A percentile compares a stretch with the other conserved stretches of the same genome.
phyloP scores from a whole-genome alignment of 2,329 filamentous ascomycete species.

The Colletotrichum endophyticum region DNA sequence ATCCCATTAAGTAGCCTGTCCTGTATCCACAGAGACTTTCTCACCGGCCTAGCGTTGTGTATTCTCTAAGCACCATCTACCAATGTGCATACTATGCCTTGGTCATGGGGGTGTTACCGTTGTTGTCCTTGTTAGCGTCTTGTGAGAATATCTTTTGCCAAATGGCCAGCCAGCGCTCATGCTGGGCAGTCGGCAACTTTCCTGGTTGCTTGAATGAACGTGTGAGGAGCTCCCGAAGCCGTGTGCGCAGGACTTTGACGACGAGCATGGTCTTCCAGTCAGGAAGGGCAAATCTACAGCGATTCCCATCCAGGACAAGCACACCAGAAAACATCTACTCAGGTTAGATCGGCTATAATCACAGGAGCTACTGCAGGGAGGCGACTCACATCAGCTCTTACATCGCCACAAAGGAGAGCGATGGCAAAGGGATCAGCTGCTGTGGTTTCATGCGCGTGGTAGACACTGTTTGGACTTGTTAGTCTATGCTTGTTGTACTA shows the following conservation, averaged over 20 bases:
- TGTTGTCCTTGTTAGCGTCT: constrained; percentile 44
- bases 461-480: constrained; percentile 56
- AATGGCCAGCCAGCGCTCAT: constrained; percentile 75
- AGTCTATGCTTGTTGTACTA: constrained; percentile 19
- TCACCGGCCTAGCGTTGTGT: neutral
- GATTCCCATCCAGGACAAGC: constrained; percentile 84
- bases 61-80: neutral
- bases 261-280: constrained; percentile 93
- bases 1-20: neutral
- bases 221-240: constrained; percentile 77
- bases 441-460: constrained; percentile 90
- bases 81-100: constrained; percentile 27
- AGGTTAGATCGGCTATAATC: neutral
- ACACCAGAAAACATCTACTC: constrained; percentile 84
- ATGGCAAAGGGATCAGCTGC: constrained; percentile 83
- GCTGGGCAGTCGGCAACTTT: constrained; percentile 66
- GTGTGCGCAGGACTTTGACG: constrained; percentile 78
- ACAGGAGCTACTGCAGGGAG: neutral
- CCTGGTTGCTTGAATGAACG: constrained; percentile 72
- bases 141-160: constrained; percentile 74
- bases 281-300: constrained; percentile 79
- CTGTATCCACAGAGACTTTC: neutral
- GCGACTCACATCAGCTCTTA: constrained; percentile 75
- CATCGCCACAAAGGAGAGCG: constrained; percentile 84
- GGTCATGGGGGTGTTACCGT: constrained; percentile 26